A percentile compares a stretch with the other conserved stretches of the same genome.
phyloP scores from a whole-genome alignment of 768 basidiomycete genomes.

The Boletus sp. region DNA sequence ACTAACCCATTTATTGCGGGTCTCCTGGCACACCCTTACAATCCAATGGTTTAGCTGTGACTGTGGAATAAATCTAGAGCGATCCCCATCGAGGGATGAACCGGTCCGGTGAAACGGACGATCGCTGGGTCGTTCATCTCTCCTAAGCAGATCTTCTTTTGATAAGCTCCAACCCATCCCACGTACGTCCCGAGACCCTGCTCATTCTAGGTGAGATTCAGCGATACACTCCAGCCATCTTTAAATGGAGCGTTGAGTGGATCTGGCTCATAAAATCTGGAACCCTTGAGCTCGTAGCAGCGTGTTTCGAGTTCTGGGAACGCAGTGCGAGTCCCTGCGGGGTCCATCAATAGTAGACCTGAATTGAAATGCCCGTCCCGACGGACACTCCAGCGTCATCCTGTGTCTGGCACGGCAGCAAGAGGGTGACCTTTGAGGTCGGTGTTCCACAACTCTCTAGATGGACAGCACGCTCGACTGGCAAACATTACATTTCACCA shows the following conservation, averaged over 20 bases:
- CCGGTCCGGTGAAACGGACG: not conserved
- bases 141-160: not conserved
- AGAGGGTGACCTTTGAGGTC: not conserved
- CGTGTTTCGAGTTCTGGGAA: not conserved
- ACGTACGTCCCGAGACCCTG: not conserved
- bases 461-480: not conserved
- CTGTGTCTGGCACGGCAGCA: not conserved
- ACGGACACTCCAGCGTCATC: not conserved
- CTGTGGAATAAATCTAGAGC: not conserved
- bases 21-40: constrained; percentile 35
- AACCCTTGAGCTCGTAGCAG: not conserved
- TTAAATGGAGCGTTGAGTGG: not conserved
- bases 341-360: not conserved
- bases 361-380: not conserved
- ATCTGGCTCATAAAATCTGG: not conserved
- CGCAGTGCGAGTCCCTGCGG: not conserved
- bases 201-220: not conserved
- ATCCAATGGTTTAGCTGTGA: constrained; percentile 23
- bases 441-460: not conserved
- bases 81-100: not conserved
- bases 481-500: not conserved
- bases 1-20: constrained; percentile 44
- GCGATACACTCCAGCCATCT: not conserved
- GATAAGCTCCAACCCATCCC: not conserved
- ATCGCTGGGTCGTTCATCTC: not conserved